Evolutionary conservation across 495 filamentous ascomycete species (phyloP), one percentile per base, ranked within the genome.

Genomic region (Aspergillus diversus): DNA sequence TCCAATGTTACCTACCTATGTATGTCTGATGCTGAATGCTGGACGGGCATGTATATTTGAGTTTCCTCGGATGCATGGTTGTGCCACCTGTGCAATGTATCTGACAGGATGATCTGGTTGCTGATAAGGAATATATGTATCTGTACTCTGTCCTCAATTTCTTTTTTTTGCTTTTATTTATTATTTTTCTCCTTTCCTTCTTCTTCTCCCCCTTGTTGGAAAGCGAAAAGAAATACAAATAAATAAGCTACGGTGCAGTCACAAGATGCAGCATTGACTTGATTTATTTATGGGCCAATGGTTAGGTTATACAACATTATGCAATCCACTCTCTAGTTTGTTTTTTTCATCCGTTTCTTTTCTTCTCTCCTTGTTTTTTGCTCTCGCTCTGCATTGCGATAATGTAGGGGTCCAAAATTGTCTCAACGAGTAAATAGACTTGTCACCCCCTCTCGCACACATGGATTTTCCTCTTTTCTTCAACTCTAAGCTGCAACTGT

Each of bases 261-360:
- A 31, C 33, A 13, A 31, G 6, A 31, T 53, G 13, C 15, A 12
- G 15, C 7, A 5, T 53, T 53, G 17, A 15, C 13, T 39, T 55
- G 34, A 6, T 12, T 52, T 37, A 55, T 55, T 37, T 16, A 32
- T n/a, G 11, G 49, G 12, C 49, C 49, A 33, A 7, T 13, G 13
- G 21, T 47, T 32, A 56, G 33, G 63, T 66, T 59, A 54, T 59
- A 66, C 63, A 59, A 51, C 63, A 61, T 59, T 54, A 61, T 66
- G 63, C 63, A 47, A 56, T 33, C 59, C 63, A 61, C 57, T 52
- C 51, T 61, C 21, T 57, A 52, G 47, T 66, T 43, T 43, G 39
- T 11, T 50, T 52, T n/a, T 8, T 46, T 3, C 61, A 54, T 33
- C 55, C 47, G 39, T 33, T 57, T 42, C 54, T 27, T 27, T 27